Conservation (phyloP, 2,329 filamentous ascomycete species). For the Didymella sp. region DNA sequence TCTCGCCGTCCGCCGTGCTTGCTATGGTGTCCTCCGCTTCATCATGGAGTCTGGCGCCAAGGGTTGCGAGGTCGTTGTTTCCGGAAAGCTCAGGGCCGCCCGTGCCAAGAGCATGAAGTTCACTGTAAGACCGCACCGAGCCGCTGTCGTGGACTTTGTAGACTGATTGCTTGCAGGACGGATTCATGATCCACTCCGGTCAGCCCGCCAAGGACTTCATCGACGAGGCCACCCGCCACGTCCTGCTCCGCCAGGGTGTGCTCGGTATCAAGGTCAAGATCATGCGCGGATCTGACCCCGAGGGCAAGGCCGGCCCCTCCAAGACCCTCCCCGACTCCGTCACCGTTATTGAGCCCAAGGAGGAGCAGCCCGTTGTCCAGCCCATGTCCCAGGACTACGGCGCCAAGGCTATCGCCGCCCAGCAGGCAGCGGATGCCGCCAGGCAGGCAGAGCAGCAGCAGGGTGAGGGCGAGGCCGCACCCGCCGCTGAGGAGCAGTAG, state of each 20-base stretch:
- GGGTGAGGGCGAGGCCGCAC: constrained; percentile 55
- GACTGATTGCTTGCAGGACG: constrained; percentile 64
- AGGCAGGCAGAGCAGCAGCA: constrained; percentile 65
- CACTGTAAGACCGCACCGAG: constrained; percentile 70
- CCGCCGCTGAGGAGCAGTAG: constrained; percentile 45
- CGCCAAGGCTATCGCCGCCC: constrained; percentile 79
- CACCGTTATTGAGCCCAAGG: constrained; percentile 99
- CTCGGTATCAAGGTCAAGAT: constrained; percentile 99
- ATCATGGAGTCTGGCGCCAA: constrained; percentile 99
- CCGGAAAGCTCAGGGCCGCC: constrained; percentile 97
- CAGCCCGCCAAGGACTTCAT: constrained; percentile 99
- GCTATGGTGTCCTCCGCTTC: constrained; percentile 99
- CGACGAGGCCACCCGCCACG: constrained; percentile 97
- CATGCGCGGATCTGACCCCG: constrained; percentile 99
- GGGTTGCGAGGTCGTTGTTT: constrained; percentile 99
- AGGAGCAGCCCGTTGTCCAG: constrained; percentile 94
- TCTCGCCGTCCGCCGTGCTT: constrained; percentile 96
- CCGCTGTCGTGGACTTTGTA: not conserved
- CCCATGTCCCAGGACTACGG: constrained; percentile 99
- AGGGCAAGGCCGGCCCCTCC: constrained; percentile 97
- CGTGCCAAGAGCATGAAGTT: constrained; percentile 99
- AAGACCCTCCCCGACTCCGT: constrained; percentile 98
- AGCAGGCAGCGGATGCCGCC: constrained; percentile 70
- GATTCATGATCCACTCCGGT: constrained; percentile 99
- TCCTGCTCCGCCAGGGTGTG: constrained; percentile 99